Percentiles rank a stretch among this genome's conserved stretches.
Conservation (phyloP, 768 basidiomycete genomes). For the Exidia glandulosa region DNA sequence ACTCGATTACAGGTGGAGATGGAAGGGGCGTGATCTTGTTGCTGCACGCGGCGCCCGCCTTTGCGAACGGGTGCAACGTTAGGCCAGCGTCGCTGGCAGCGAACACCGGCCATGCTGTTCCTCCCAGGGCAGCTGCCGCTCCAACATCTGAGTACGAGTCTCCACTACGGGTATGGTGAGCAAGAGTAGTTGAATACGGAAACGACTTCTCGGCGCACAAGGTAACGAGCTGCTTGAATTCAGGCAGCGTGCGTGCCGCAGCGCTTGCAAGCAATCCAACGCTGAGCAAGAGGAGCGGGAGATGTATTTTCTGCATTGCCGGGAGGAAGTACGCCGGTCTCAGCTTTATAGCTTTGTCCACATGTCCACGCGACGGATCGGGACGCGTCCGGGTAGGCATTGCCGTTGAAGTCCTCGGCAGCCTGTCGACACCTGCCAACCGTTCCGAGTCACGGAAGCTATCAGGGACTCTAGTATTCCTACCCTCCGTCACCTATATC, state of each 20-base stretch:
- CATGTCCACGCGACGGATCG: no score
- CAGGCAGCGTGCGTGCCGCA: neutral
- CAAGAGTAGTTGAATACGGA: neutral
- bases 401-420: no score
- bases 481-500: no score
- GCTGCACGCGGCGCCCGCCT: constrained; percentile 4
- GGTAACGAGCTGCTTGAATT: constrained; percentile 47
- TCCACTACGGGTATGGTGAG: constrained; percentile 19
- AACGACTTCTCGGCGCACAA: constrained; percentile 21
- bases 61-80: constrained; percentile 59
- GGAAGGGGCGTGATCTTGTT: constrained; percentile 5
- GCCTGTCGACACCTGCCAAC: no score
- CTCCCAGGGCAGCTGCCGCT: constrained; percentile 17
- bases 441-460: no score
- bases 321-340: no score
- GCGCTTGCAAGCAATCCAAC: no score
- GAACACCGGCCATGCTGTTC: constrained; percentile 2
- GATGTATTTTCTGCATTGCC: no score
- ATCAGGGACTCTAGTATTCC: no score
- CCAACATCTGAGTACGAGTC: constrained; percentile 54
- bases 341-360: no score
- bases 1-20: constrained; percentile 49
- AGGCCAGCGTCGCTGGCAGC: constrained; percentile 28
- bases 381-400: no score
- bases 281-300: no score